Evolutionary conservation across 176 grass and related monocot species (phyloP).

Genomic region (Themeda triandra): DNA sequence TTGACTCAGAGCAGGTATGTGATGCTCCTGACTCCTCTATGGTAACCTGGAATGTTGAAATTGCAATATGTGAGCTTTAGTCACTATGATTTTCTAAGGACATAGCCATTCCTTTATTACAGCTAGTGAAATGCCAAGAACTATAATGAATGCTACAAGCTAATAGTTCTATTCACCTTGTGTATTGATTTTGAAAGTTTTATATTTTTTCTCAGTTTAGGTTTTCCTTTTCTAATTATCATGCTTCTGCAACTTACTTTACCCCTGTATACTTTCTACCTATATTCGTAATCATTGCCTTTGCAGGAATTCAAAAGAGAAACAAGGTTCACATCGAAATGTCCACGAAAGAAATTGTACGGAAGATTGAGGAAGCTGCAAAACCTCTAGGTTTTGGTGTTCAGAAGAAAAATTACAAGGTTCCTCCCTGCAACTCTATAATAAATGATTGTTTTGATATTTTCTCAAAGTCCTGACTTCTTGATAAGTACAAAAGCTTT

Average conservation of each 20-base stretch:
- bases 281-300: background rate
- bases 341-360: constrained; percentile 80
- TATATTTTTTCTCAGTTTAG: background rate
- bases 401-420: constrained; percentile 99
- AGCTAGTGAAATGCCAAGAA: background rate
- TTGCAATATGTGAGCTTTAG: background rate
- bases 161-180: background rate
- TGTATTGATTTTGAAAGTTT: background rate
- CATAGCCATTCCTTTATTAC: constrained; percentile 5
- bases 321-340: constrained; percentile 95
- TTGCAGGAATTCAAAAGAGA: constrained; percentile 91
- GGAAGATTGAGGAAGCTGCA: constrained; percentile 97
- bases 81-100: background rate
- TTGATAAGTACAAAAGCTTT: background rate
- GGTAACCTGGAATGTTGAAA: background rate
- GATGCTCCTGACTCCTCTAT: background rate
- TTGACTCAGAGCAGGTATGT: constrained; percentile 71
- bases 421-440: background rate
- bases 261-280: background rate
- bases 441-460: background rate
- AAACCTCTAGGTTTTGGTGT: constrained; percentile 94
- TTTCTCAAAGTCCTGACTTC: background rate
- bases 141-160: background rate
- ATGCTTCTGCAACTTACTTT: background rate
- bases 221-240: background rate